phyloP scores from a whole-genome alignment of 805 yeast genomes.

The Ogataea nitratoaversa region DNA sequence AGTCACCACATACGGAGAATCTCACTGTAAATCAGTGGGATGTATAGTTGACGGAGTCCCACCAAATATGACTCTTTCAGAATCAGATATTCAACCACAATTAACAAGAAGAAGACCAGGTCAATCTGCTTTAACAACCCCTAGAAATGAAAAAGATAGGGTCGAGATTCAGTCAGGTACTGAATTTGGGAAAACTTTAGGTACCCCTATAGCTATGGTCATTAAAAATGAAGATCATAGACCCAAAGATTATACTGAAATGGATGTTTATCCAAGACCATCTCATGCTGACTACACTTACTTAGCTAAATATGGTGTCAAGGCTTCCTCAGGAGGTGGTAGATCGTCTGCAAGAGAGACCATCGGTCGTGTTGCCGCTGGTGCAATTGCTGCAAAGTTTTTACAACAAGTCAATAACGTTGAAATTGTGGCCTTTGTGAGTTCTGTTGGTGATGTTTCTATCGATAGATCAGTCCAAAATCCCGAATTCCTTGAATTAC shows the following conservation, averaged over 20 bases:
- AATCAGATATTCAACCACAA: conserved; percentile 91
- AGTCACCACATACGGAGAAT: conserved; percentile 97
- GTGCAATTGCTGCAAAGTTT: conserved; percentile 95
- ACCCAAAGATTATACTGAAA: conserved; percentile 93
- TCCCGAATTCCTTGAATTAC: conserved; percentile 58
- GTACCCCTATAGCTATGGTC: conserved; percentile 93
- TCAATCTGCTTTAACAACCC: conserved; percentile 87
- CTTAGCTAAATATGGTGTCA: conserved; percentile 82
- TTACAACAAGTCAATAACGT: conserved; percentile 71
- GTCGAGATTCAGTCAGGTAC: conserved; percentile 95
- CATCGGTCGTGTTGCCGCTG: conserved; percentile 98
- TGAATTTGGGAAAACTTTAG: conserved; percentile 84
- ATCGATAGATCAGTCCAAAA: conserved; percentile 71
- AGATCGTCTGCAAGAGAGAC: conserved; percentile 97
- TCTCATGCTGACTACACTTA: conserved; percentile 97
- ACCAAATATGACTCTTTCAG: conserved; percentile 83
- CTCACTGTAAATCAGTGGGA: conserved; percentile 96
- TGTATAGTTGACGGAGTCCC: conserved; percentile 99
- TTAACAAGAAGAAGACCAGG: conserved; percentile 97
- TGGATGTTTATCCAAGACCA: conserved; percentile 94
- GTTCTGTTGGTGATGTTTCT: conserved; percentile 80
- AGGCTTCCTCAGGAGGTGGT: conserved; percentile 97
- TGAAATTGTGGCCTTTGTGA: conserved; percentile 94
- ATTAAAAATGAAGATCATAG: conserved; percentile 94
- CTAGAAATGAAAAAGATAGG: conserved; percentile 90